Evolutionary conservation across 208 protist genomes (phyloP), one percentile per base, ranked within the genome.

Genomic region (Acanthamoeba lugdunensis): DNA sequence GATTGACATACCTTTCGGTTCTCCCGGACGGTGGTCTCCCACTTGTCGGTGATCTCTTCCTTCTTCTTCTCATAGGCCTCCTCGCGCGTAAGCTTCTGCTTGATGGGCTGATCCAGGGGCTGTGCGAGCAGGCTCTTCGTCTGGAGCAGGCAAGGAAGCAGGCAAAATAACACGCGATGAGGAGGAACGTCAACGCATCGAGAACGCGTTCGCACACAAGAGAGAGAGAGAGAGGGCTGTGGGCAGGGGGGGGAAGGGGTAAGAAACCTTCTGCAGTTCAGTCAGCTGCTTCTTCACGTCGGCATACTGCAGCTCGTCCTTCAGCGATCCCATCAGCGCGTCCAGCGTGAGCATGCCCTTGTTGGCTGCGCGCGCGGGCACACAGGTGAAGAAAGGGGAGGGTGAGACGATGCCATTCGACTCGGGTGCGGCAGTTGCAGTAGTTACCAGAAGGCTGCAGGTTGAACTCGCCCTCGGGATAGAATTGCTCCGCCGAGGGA

Each of bases 391-490:
- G 48, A 63, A 23, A 63, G 54, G 25, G 23, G 33, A 71, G 7
- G 45, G 25, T 54, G 8, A 45, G 33, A 67, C 23, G 5, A 4
- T 45, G 1, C 4, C 41, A 45, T 21, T 21, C 23, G 25, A 18
- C 8, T 41, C 30, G 84, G 11, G 18, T 52, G 33, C 9, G 25
- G 48, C 23, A 37, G 48, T 25, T 18, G 54, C n/a, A n/a, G n/a
- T 23, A n/a, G 48, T 50, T 79, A 92, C 87, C 61, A 8, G 58
- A 79, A 30, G 65, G 87, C 63, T 69, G 56, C 8, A 92, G 87
- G 28, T 92, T 92, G 87, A 79, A 92, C 61, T 92, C 87, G 8
- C 65, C 65, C 48, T 92, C 87, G 9, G 87, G 87, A n/a, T 92
- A 92, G 65, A 92, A 92, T 4, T 92, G 87, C 37, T 92, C 87